Base-by-base conservation (phyloP, 179 eudicot species). In the Beta lomatogona region DNA sequence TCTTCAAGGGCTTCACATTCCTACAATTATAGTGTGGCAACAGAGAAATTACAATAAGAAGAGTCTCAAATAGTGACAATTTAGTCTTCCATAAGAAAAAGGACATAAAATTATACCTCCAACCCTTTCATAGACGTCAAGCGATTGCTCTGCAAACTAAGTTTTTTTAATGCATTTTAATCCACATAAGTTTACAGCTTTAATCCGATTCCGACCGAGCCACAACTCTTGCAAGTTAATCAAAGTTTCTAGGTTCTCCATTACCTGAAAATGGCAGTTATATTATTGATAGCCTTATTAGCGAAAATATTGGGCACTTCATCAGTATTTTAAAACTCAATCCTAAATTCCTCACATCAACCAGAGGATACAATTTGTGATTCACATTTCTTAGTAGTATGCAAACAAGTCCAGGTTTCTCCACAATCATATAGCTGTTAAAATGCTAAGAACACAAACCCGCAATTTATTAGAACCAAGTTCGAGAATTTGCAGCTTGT, bases 191-290 rank as follows among this genome's bases (percentile, higher is more conserved):
- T 96, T 85, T 57, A 94, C 88, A 60, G 88, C 70, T 82, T 88
- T 87, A 44, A 94, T 96, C 75, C 99, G 98, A 85, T 96, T 96
- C 73, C 98, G 94, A 55, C 99, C 99, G 85, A 96, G 90, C 99
- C 99, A 96, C 80, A 96, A 86, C 89, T 96, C 98, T 89, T 90
- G 93, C 80, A 96, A 89, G 73, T 86, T 86, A 55, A 89, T 83
- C 48, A 94, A 76, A 76, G 88, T 90, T 69, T 91, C 89, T 77
- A 96, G 81, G 82, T 94, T 92, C 88, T 94, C 99, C 92, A 94
- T 96, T 52, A 94, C 93, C 99, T 94, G 82, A 77, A 83, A 14
- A 75, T 44, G 64, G 16, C 16, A 77, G 14, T 5, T 13, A 15
- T 65, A 57, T 12, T n/a, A 28, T 59, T n/a, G 50, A 14, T 25